Base-by-base conservation (phyloP, 352 stramenopile genomes). In the Globisporangium alternatum region DNA sequence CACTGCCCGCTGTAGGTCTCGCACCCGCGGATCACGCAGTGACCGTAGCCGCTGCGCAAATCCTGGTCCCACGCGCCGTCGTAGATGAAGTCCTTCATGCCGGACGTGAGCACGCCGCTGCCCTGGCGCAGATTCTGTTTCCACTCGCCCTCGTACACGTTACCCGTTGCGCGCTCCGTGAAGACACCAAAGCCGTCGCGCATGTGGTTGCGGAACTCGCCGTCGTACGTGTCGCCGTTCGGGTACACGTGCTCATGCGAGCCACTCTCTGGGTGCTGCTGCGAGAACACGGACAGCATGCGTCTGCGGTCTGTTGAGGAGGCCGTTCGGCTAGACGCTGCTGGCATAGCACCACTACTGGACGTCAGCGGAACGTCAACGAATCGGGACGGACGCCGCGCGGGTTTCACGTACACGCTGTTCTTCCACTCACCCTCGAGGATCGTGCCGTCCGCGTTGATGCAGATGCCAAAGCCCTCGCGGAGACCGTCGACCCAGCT, bases 1-100 rank as follows among this genome's bases (percentile, higher is more conserved):
- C 88, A 96, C 28, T 88, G 48, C 0, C 88, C 88, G 25, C 74
- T 91, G 62, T 91, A 93, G 12, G 80, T 89, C 67, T 93, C 84
- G 22, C 81, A 83, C 13, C 77, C 78, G 13, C 84, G 79, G 48
- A 95, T 89, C 52, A 91, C 80, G 43, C 86, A 95, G 60, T 90
- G 80, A 21, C 86, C 86, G 37, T 88, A 86, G 2, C 86, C 86
- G 28, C 57, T 72, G 5, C 86, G 82, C n/a, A 79, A 55, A 28
- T 90, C 79, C 13, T 76, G 60, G 2, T 76, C 68, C 86, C 86
- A 95, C 13, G 75, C 62, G n/a, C 86, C 86, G 52, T 95, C 86
- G 65, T 90, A 95, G 56, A 95, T 86, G 56, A 92, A 95, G 56
- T 91, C 81, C 47, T 89, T 87, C 22, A 78, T 79, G 0, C 82